Conservation (phyloP, 2,329 filamentous ascomycete genomes). For the Paraconiothyrium brasiliense region DNA sequence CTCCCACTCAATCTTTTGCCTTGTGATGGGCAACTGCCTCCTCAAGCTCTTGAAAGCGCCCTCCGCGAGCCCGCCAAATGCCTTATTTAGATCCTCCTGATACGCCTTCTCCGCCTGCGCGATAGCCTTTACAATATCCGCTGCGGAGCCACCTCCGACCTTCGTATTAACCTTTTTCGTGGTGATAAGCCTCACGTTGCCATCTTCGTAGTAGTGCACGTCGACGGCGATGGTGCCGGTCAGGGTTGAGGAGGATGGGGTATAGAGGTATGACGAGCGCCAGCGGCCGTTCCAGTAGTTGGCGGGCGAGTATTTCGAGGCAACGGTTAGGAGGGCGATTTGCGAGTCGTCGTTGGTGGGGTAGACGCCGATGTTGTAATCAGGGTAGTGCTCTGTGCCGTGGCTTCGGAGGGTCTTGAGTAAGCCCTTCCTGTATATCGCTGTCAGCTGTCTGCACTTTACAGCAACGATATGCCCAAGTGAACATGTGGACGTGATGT, state of each 20-base stretch:
- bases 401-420: slow-evolving; percentile 80
- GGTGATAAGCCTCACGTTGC: slow-evolving; percentile 94
- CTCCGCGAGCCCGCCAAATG: slow-evolving; percentile 88
- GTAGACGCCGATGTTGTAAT: slow-evolving; percentile 82
- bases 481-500: no score
- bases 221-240: slow-evolving; percentile 89
- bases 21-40: slow-evolving; percentile 92
- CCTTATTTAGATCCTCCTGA: slow-evolving; percentile 93
- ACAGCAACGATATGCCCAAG: neutral
- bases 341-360: slow-evolving; percentile 78
- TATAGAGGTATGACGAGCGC: slow-evolving; percentile 86
- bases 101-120: slow-evolving; percentile 86
- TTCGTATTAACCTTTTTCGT: slow-evolving; percentile 75
- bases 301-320: slow-evolving; percentile 96
- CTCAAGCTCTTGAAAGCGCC: slow-evolving; percentile 93
- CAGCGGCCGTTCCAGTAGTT: slow-evolving; percentile 99
- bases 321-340: slow-evolving; percentile 84
- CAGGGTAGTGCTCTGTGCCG: slow-evolving; percentile 87
- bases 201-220: slow-evolving; percentile 99
- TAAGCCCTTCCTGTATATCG: slow-evolving; percentile 74
- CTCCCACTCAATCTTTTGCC: slow-evolving; percentile 99
- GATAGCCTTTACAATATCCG: slow-evolving; percentile 80
- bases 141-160: slow-evolving; percentile 67
- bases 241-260: slow-evolving; percentile 71
- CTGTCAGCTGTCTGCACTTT: neutral